Base-by-base conservation (phyloP, 805 yeast species). In the Kodamaea nitidulidarum region DNA sequence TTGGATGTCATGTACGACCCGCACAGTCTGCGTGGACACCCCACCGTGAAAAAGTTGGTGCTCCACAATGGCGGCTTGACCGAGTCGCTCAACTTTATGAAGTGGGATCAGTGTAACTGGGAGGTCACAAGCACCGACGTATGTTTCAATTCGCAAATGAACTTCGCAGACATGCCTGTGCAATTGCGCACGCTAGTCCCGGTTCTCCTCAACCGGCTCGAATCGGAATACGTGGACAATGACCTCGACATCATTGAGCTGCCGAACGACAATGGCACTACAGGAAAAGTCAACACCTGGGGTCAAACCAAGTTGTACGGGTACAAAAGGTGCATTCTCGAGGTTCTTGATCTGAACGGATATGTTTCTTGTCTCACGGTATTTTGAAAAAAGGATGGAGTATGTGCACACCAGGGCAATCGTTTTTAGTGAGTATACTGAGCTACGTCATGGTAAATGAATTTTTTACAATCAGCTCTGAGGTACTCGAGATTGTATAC, bases 41-140 rank as follows among this genome's bases (percentile, higher is more conserved):
- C 48, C 17, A 24, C 38, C 7, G 57, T 78, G 14, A 61, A 60
- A 27, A 78, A 77, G 42, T 42, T 79, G 3, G 62, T 76, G 1
- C 27, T 76, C 7, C 84, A 79, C 50, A 67, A 67, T 44, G 81
- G 81, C 25, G 63, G 68, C 7, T 52, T 70, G 4, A 63, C 73
- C n/a, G 75, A 73, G 46, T 67, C 76, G 3, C 56, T 73, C 18
- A 73, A 71, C 35, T 79, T 79, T 50, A 67, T 75, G 60, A 73
- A 65, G 38, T 79, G 81, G 68, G 71, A 71, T 46, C 64, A 65
- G 42, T 67, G 80, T 43, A 63, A 67, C 38, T 73, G 78, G 76
- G 52, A 48, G 34, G 52, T 71, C 26, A 39, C 29, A 15, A 50
- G 52, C 17, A 41, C 36, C n/a, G 36, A 39, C 5, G 35, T 43